phyloP scores from a whole-genome alignment of 805 yeast genomes.

The Ogataea ramenticola region DNA sequence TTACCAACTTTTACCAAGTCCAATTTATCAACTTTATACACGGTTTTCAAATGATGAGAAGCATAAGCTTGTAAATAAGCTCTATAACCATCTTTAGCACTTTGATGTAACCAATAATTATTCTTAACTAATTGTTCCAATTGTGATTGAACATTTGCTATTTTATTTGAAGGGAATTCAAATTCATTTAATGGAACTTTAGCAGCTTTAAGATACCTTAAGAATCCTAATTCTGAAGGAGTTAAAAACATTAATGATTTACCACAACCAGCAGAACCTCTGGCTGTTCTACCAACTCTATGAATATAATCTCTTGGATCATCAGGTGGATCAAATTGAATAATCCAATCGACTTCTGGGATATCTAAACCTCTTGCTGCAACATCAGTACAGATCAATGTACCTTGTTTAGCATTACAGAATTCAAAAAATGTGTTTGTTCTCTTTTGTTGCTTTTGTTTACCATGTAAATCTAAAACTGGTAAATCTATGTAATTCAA shows the following conservation, averaged over 20 bases:
- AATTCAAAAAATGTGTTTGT: slow-evolving; percentile 97
- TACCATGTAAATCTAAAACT: slow-evolving; percentile 93
- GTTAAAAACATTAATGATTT: slow-evolving; percentile 91
- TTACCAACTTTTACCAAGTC: slow-evolving; percentile 93
- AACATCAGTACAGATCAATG: slow-evolving; percentile 91
- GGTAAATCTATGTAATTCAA: slow-evolving; percentile 95
- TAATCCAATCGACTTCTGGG: slow-evolving; percentile 98
- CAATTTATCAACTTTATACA: slow-evolving; percentile 90
- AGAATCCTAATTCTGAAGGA: slow-evolving; percentile 90
- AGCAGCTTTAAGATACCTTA: slow-evolving; percentile 91
- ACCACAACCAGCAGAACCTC: slow-evolving; percentile 86
- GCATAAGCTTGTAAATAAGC: slow-evolving; percentile 96
- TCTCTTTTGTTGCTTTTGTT: slow-evolving; percentile 97
- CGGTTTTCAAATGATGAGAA: slow-evolving; percentile 92
- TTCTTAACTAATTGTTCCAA: slow-evolving; percentile 84
- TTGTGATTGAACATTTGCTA: slow-evolving; percentile 94
- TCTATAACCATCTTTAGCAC: slow-evolving; percentile 96
- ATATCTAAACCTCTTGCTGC: slow-evolving; percentile 99
- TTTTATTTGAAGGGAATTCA: slow-evolving; percentile 90
- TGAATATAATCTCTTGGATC: slow-evolving; percentile 99
- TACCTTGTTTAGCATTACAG: slow-evolving; percentile 94
- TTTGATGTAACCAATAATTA: slow-evolving; percentile 88
- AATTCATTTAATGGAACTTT: slow-evolving; percentile 96
- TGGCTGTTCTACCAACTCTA: slow-evolving; percentile 98
- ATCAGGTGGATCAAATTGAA: slow-evolving; percentile 99